These are phyloP conservation scores for Alternaria novae-zelandiae DNA, from an alignment of 2,329 filamentous ascomycete genomes.

Conservation along the genomic window DNA sequence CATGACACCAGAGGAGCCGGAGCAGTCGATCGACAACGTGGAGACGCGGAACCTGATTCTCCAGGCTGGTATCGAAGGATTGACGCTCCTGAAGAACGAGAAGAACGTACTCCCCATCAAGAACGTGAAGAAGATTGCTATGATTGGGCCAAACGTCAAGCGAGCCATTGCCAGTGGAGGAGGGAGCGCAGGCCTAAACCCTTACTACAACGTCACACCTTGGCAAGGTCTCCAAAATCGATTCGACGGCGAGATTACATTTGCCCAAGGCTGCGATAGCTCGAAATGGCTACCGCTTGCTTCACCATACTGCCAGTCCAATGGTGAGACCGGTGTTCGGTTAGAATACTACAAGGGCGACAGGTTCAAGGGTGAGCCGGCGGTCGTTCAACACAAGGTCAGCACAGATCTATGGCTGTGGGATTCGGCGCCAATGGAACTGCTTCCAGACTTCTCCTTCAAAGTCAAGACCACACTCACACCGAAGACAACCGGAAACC, in stretches of 20 bases:
- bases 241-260: conserved; percentile 63
- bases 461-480: conserved; percentile 67
- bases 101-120: conserved; percentile 64
- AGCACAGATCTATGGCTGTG: conserved; percentile 74
- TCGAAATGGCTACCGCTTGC: conserved; percentile 71
- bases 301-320: conserved; percentile 63
- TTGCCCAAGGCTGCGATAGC: conserved; percentile 68
- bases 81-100: conserved; percentile 71
- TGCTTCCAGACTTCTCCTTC: conserved; percentile 70
- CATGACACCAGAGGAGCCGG: conserved; percentile 62
- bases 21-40: conserved; percentile 59
- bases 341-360: conserved; percentile 71
- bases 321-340: conserved; percentile 65
- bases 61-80: conserved; percentile 65
- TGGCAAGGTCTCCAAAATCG: conserved; percentile 66
- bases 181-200: conserved; percentile 71
- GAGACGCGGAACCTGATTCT: conserved; percentile 67
- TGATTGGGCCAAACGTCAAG: conserved; percentile 73
- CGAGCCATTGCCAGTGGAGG: conserved; percentile 71
- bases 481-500: conserved; percentile 64
- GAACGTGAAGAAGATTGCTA: conserved; percentile 64
- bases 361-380: conserved; percentile 64
- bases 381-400: conserved; percentile 63
- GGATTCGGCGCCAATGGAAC: conserved; percentile 69
- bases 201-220: conserved; percentile 71